These are phyloP conservation scores for Leptographium wingfieldii DNA, from an alignment of 2,329 filamentous ascomycete genomes.

Conservation along the genomic window DNA sequence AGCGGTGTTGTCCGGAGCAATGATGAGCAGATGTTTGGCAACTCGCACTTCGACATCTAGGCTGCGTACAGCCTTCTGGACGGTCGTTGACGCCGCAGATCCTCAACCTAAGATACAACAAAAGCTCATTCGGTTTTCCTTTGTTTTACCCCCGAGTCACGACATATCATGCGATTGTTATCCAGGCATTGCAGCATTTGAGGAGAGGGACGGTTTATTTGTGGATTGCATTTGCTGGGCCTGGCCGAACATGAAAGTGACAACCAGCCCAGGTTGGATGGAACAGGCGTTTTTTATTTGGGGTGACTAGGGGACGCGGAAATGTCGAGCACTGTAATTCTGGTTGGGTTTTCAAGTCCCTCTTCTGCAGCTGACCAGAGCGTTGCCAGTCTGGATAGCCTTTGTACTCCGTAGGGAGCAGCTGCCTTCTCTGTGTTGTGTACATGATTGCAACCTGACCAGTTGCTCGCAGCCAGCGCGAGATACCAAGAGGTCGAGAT, in stretches of 20 bases:
- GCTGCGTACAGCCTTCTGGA: background rate
- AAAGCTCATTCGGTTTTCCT: background rate
- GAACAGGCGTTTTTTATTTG: constrained; percentile 3
- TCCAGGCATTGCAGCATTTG: constrained; percentile 6
- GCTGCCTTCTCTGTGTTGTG: background rate
- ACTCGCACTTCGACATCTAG: constrained; percentile 50
- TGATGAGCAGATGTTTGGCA: constrained; percentile 52
- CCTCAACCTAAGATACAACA: too few relatives aligned
- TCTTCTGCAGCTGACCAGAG: background rate
- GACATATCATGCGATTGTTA: background rate
- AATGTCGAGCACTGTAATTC: background rate
- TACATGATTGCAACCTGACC: background rate
- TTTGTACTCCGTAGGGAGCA: background rate
- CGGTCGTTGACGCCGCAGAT: too few relatives aligned
- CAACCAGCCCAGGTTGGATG: constrained; percentile 5
- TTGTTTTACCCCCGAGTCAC: background rate
- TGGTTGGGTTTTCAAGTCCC: background rate
- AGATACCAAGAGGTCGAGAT: background rate
- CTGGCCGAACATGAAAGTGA: constrained; percentile 3
- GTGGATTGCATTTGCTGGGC: constrained; percentile 6
- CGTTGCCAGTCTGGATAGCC: background rate
- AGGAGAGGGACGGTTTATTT: constrained; percentile 2
- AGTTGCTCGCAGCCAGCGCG: background rate
- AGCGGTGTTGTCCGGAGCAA: constrained; percentile 48
- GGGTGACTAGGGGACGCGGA: background rate